Conservation (phyloP, 1,284 basidiomycete genomes). For the Neonothopanus nambi region DNA sequence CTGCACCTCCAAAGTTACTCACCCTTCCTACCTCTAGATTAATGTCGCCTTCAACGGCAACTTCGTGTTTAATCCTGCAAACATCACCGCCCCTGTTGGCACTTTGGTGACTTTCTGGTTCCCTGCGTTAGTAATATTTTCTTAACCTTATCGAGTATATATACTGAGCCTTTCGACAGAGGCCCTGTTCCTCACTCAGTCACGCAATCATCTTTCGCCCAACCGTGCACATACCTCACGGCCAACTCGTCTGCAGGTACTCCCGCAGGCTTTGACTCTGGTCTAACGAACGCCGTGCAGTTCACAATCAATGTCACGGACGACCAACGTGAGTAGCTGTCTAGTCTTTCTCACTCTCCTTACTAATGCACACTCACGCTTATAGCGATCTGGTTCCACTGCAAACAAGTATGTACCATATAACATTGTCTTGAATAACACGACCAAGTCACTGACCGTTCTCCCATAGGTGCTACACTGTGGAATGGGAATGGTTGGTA, state of each 20-base stretch:
- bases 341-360: not conserved
- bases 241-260: slow-evolving; percentile 31
- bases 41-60: slow-evolving; percentile 41
- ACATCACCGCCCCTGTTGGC: slow-evolving; percentile 48
- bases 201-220: slow-evolving; percentile 50
- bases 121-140: slow-evolving; percentile 37
- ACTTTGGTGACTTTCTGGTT: slow-evolving; percentile 56
- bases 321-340: slow-evolving; percentile 37
- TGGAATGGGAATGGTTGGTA: slow-evolving; percentile 60
- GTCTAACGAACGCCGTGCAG: slow-evolving; percentile 37
- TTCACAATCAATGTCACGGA: slow-evolving; percentile 55
- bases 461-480: slow-evolving; percentile 42
- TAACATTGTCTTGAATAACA: too few species aligned
- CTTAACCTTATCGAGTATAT: not conserved
- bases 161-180: slow-evolving; percentile 5
- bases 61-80: slow-evolving; percentile 46
- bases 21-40: slow-evolving; percentile 35
- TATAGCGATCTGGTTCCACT: slow-evolving; percentile 66
- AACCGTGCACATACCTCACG: slow-evolving; percentile 49
- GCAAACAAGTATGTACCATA: slow-evolving; percentile 42
- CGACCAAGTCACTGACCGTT: too few species aligned
- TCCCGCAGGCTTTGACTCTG: slow-evolving; percentile 53
- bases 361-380: not conserved
- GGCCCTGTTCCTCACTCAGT: slow-evolving; percentile 46
- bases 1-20: not conserved